Evolutionary conservation across 352 stramenopile species (phyloP).

Genomic region (Aphanomyces cochlioides): DNA sequence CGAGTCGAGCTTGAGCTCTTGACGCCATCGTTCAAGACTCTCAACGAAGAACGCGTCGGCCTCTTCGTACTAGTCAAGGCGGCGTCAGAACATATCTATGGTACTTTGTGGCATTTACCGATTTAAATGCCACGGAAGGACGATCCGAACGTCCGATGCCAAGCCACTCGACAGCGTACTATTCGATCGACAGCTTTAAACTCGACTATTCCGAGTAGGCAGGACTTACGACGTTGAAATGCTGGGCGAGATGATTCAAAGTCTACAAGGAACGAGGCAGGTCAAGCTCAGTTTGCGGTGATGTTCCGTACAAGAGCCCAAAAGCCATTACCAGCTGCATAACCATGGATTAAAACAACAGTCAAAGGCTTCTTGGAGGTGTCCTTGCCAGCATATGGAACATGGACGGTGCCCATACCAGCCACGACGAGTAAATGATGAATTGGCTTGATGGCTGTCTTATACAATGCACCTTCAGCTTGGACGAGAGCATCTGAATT

Average conservation of each 20-base stretch:
- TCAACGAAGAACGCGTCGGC: slow-evolving; percentile 80
- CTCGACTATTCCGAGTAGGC: background rate
- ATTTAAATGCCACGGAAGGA: slow-evolving; percentile 54
- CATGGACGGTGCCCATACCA: slow-evolving; percentile 66
- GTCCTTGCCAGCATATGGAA: slow-evolving; percentile 57
- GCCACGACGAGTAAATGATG: slow-evolving; percentile 53
- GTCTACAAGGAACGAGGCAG: slow-evolving; percentile 41
- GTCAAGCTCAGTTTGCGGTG: background rate
- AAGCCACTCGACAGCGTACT: slow-evolving; percentile 80
- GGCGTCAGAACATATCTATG: background rate
- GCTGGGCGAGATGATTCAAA: slow-evolving; percentile 67
- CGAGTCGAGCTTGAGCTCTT: slow-evolving; percentile 57
- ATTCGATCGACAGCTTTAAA: background rate
- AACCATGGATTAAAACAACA: slow-evolving; percentile 79
- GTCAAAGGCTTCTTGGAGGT: slow-evolving; percentile 45
- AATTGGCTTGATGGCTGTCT: slow-evolving; percentile 48
- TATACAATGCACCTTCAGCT: slow-evolving; percentile 47
- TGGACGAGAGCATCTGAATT: slow-evolving; percentile 47
- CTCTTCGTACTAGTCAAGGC: slow-evolving; percentile 51
- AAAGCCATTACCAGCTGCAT: slow-evolving; percentile 69
- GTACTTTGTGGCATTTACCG: slow-evolving; percentile 36
- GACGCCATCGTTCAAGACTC: slow-evolving; percentile 68
- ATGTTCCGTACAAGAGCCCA: slow-evolving; percentile 56
- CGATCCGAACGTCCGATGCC: slow-evolving; percentile 70
- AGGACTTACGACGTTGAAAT: slow-evolving; percentile 67